phyloP scores from a whole-genome alignment of 768 basidiomycete species.

The Cystobasidium ongulense region DNA sequence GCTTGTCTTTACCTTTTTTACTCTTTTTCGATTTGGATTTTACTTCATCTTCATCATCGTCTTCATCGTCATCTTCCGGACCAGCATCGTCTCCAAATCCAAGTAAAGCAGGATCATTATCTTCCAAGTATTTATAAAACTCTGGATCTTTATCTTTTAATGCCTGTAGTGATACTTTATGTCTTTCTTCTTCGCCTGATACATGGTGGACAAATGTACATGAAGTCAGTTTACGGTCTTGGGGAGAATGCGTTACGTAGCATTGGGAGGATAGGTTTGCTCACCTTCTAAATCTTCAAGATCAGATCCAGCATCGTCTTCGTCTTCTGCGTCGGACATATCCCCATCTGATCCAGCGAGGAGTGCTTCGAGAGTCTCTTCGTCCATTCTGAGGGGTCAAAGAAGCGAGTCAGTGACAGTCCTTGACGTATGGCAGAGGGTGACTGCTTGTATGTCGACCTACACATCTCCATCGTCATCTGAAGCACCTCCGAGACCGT shows the following conservation, averaged over 20 bases:
- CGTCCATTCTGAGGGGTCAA: constrained; percentile 22
- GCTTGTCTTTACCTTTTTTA: constrained; percentile 50
- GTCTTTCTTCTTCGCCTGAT: constrained; percentile 62
- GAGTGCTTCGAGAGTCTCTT: constrained; percentile 11
- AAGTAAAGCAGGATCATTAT: constrained; percentile 86
- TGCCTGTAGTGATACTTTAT: constrained; percentile 72
- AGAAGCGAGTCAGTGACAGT: not conserved
- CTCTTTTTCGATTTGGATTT: constrained; percentile 47
- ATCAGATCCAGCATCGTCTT: constrained; percentile 50
- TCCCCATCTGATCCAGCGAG: constrained; percentile 40
- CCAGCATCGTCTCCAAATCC: constrained; percentile 55
- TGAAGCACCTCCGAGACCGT: not conserved
- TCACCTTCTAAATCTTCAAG: constrained; percentile 70
- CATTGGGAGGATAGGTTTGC: not conserved
- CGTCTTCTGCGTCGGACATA: constrained; percentile 41
- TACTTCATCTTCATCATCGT: constrained; percentile 48
- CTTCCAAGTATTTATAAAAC: constrained; percentile 93
- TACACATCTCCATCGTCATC: not conserved
- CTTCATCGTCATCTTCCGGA: constrained; percentile 50
- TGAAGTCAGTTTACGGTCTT: not conserved
- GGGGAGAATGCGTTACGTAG: not conserved
- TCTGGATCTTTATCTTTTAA: constrained; percentile 96
- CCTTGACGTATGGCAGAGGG: no score
- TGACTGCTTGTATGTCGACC: no score
- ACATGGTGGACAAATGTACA: not conserved